A percentile compares a stretch with the other conserved stretches of the same genome.
phyloP scores from a whole-genome alignment of 306 rosid genomes.

The Quercus alba region DNA sequence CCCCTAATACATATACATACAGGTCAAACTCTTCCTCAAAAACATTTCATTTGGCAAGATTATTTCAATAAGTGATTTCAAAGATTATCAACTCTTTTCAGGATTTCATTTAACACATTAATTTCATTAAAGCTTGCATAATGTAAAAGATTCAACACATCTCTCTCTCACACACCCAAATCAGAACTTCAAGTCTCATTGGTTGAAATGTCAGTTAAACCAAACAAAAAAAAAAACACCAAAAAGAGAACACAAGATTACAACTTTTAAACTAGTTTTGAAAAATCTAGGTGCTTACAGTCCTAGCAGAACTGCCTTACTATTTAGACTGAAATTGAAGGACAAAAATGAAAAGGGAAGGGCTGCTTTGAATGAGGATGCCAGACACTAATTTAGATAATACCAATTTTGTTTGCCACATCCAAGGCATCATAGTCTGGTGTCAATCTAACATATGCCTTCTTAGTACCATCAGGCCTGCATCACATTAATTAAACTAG shows the following conservation, averaged over 20 bases:
- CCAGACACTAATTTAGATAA: constrained; percentile 45
- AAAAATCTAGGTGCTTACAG: not conserved
- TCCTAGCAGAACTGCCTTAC: constrained; percentile 17
- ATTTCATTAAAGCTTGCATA: not conserved
- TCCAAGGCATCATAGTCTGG: constrained; percentile 87
- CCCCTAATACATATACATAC: too few relatives aligned
- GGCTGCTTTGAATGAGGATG: not conserved
- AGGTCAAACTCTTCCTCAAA: not conserved
- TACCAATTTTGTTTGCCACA: constrained; percentile 90
- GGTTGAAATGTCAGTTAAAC: not conserved
- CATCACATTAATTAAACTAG: constrained; percentile 10
- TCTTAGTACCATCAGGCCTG: constrained; percentile 97
- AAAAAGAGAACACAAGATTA: not conserved
- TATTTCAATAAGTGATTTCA: not conserved
- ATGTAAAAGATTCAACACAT: not conserved
- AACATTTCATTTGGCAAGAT: not conserved
- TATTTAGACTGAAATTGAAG: not conserved
- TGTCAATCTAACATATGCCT: constrained; percentile 85
- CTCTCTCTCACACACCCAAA: not conserved
- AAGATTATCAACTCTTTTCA: not conserved
- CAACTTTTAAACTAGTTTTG: not conserved
- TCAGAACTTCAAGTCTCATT: not conserved
- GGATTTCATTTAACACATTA: not conserved
- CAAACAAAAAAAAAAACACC: not conserved
- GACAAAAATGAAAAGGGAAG: not conserved